These are phyloP conservation scores for Pythium sp. DNA, from an alignment of 352 stramenopile species.

Conservation along the genomic window DNA sequence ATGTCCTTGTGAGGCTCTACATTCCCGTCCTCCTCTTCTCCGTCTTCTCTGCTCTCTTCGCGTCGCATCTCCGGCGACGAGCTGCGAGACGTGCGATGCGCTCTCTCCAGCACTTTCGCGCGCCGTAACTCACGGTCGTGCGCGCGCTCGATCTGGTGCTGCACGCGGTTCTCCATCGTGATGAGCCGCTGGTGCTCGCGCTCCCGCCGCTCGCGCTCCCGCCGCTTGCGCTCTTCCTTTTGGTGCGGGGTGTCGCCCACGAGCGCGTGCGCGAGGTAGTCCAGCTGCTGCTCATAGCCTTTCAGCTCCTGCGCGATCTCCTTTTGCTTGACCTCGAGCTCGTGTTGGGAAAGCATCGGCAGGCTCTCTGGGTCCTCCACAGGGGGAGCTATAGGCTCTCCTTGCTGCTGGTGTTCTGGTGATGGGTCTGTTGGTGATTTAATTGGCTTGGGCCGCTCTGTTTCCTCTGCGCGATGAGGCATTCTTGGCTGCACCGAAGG, in stretches of 20 bases:
- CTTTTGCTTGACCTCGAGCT: slow-evolving; percentile 30
- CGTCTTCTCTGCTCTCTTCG: background rate
- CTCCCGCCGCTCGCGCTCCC: slow-evolving; percentile 44
- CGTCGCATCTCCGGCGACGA: slow-evolving; percentile 28
- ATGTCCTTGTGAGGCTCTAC: background rate
- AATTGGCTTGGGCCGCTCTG: background rate
- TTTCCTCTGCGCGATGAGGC: background rate
- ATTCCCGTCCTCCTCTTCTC: background rate
- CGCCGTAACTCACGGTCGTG: slow-evolving; percentile 44
- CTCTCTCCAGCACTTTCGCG: slow-evolving; percentile 22
- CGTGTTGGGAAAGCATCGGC: slow-evolving; percentile 21
- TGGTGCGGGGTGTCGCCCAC: slow-evolving; percentile 68
- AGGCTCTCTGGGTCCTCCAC: background rate
- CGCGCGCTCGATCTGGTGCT: slow-evolving; percentile 48
- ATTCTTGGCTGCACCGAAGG: background rate
- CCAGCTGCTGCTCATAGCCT: slow-evolving; percentile 40
- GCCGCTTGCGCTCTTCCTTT: slow-evolving; percentile 41
- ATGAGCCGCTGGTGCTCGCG: slow-evolving; percentile 47
- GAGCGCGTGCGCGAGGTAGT: slow-evolving; percentile 63
- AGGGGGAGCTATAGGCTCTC: background rate
- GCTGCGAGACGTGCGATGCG: slow-evolving; percentile 37
- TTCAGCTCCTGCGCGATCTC: slow-evolving; percentile 21
- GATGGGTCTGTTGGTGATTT: background rate
- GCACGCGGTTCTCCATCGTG: slow-evolving; percentile 41
- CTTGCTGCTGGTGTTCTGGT: background rate